These are phyloP conservation scores for Eimeria necatrix DNA, from an alignment of 169 alveolate genomes.

Conservation along the genomic window DNA sequence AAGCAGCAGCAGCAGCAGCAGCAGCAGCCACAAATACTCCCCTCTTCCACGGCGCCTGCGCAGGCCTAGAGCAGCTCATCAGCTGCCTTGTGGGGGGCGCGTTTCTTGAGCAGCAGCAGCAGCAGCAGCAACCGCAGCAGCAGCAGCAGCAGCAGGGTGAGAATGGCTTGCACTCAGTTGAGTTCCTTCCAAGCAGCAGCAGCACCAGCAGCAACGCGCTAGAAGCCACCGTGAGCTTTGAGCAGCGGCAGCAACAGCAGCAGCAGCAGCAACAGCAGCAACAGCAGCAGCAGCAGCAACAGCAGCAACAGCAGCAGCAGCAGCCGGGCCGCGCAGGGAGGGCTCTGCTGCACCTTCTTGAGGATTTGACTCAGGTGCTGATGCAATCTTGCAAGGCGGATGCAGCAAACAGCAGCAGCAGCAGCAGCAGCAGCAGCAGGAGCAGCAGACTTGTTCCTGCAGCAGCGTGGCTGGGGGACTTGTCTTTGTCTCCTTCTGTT, in stretches of 20 bases:
- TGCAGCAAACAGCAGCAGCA: neutral
- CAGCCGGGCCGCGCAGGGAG: slow-evolving; percentile 34
- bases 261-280: slow-evolving; percentile 6
- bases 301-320: neutral
- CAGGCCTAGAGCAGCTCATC: slow-evolving; percentile 50
- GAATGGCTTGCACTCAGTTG: neutral
- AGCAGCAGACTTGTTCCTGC: neutral
- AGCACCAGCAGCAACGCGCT: neutral
- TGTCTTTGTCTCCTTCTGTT: slow-evolving; percentile 35
- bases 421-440: slow-evolving; percentile 51
- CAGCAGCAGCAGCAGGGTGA: slow-evolving; percentile 2
- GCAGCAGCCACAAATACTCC: neutral
- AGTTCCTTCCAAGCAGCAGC: neutral
- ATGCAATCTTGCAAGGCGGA: slow-evolving; percentile 37
- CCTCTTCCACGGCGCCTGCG: slow-evolving; percentile 57
- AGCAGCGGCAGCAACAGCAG: neutral
- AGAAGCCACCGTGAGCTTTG: neutral
- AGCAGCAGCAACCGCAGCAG: slow-evolving; percentile 49
- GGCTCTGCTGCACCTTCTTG: slow-evolving; percentile 59
- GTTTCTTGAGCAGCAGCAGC: slow-evolving; percentile 52
- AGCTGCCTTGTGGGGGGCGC: slow-evolving; percentile 53
- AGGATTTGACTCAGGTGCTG: slow-evolving; percentile 57
- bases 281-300: slow-evolving; percentile 20
- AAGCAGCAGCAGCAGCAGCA: slow-evolving; percentile 1
- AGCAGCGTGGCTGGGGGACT: slow-evolving; percentile 59